These are phyloP conservation scores for Penicillium subrubescens DNA, from an alignment of 495 filamentous ascomycete genomes.

Conservation along the genomic window DNA sequence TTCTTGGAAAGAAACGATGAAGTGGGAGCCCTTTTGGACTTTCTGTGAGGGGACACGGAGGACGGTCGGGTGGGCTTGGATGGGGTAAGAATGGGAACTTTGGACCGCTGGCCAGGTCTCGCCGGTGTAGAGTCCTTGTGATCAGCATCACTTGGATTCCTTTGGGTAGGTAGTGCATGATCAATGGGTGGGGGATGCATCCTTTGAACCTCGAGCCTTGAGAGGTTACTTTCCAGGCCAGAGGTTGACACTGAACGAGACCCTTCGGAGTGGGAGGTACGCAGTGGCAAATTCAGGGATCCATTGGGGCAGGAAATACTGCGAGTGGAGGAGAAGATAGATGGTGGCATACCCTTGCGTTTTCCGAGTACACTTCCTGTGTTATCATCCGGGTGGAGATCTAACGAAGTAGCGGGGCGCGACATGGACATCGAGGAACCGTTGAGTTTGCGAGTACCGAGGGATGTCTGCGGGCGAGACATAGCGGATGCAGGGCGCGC, in stretches of 20 bases:
- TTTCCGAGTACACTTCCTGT: conserved; percentile 50
- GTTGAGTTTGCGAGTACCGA: conserved; percentile 43
- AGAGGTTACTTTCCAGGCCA: no score
- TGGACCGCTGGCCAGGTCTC: not conserved
- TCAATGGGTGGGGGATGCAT: not conserved
- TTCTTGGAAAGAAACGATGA: conserved; percentile 66
- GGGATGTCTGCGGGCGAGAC: conserved; percentile 51
- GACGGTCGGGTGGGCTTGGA: conserved; percentile 5
- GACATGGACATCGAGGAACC: conserved; percentile 46
- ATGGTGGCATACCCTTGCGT: conserved; percentile 68
- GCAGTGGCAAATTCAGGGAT: not conserved
- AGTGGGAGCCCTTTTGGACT: conserved; percentile 27
- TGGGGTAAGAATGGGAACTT: conserved; percentile 9
- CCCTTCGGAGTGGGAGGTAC: not conserved
- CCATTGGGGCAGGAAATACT: conserved; percentile 29
- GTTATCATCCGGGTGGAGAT: conserved; percentile 52
- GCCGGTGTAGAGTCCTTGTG: not conserved
- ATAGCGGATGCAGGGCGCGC: conserved; percentile 49
- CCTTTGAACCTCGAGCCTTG: not conserved
- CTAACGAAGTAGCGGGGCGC: conserved; percentile 64
- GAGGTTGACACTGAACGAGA: not conserved
- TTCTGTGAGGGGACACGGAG: conserved; percentile 16
- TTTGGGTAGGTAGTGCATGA: not conserved
- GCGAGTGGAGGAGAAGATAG: conserved; percentile 32
- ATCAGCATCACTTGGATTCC: not conserved